These are phyloP conservation scores for Aspergillus ustus DNA, from an alignment of 2,329 filamentous ascomycete species.

Conservation along the genomic window DNA sequence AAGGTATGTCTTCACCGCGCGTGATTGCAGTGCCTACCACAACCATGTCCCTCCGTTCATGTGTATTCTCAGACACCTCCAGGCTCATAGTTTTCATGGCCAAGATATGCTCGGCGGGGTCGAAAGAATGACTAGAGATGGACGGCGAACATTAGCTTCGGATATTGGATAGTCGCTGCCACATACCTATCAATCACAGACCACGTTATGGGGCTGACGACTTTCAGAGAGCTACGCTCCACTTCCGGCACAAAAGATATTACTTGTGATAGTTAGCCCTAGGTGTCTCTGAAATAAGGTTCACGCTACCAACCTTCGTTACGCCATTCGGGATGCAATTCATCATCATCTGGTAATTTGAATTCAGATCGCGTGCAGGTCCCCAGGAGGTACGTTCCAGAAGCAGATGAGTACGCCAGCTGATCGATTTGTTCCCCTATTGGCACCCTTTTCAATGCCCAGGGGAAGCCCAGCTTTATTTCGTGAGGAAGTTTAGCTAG, in stretches of 20 bases:
- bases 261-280: constrained; percentile 40
- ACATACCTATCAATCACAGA: constrained; percentile 72
- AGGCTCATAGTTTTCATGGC: constrained; percentile 82
- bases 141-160: constrained; percentile 16
- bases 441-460: constrained; percentile 73
- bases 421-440: constrained; percentile 72
- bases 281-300: neutral
- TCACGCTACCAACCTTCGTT: constrained; percentile 61
- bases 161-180: constrained; percentile 10
- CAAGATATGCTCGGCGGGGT: constrained; percentile 75
- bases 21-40: constrained; percentile 82
- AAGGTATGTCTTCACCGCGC: constrained; percentile 88
- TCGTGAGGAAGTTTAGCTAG: constrained; percentile 73
- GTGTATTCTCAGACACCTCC: constrained; percentile 88
- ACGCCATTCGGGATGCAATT: constrained; percentile 79
- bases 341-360: constrained; percentile 82
- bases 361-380: constrained; percentile 73
- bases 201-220: constrained; percentile 79
- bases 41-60: constrained; percentile 81
- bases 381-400: constrained; percentile 75
- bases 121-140: constrained; percentile 62
- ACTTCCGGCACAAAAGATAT: constrained; percentile 67
- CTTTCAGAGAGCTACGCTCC: constrained; percentile 73
- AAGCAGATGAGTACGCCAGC: constrained; percentile 76
- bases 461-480: constrained; percentile 74